Conservation (phyloP, 768 basidiomycete species). For the Lentinula sp. region DNA sequence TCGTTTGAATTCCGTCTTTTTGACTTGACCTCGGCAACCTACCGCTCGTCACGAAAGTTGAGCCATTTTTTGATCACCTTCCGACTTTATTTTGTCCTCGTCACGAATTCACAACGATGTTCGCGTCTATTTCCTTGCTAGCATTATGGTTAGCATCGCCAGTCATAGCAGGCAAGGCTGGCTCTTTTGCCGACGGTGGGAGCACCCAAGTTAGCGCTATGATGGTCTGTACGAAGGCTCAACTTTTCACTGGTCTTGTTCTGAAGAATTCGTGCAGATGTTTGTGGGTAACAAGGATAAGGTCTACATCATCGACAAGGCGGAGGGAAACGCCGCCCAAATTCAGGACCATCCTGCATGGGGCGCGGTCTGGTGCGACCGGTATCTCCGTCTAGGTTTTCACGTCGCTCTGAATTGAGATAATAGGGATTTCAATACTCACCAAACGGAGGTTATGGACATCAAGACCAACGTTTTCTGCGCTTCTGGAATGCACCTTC, state of each 20-base stretch:
- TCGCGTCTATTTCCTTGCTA: constrained; percentile 30
- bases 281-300: constrained; percentile 75
- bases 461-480: constrained; percentile 73
- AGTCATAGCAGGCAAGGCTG: constrained; percentile 30
- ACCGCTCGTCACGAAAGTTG: background rate
- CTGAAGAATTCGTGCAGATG: constrained; percentile 39
- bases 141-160: constrained; percentile 37
- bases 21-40: background rate
- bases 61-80: background rate
- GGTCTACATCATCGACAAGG: constrained; percentile 92
- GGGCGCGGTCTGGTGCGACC: constrained; percentile 59
- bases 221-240: constrained; percentile 34
- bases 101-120: constrained; percentile 15
- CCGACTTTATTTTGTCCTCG: background rate
- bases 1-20: background rate
- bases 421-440: constrained; percentile 55
- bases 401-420: background rate
- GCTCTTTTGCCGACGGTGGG: constrained; percentile 41
- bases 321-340: constrained; percentile 64
- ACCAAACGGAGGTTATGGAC: constrained; percentile 61
- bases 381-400: background rate
- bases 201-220: constrained; percentile 42
- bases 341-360: constrained; percentile 70
- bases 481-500: constrained; percentile 76
- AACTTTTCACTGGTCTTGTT: background rate